Percentiles rank a stretch among this genome's conserved stretches.
Evolutionary conservation across 1,139 yeast genomes (phyloP).

Genomic region (Debaryomycetaceae sp.): DNA sequence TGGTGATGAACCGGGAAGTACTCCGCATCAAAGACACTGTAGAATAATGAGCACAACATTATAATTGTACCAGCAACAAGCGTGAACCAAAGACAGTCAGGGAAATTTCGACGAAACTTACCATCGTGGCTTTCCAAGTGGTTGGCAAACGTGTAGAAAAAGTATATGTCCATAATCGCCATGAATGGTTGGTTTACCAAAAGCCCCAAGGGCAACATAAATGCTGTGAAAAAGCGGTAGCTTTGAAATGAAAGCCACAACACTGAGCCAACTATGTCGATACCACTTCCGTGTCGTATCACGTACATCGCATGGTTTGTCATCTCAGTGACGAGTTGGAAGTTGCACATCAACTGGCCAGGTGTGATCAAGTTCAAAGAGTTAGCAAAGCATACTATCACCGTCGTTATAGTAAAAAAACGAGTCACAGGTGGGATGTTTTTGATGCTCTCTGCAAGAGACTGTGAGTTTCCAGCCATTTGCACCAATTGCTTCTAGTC

Average conservation of each 20-base stretch:
- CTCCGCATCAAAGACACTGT: slow-evolving; percentile 19
- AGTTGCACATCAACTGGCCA: slow-evolving; percentile 9
- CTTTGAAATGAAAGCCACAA: slow-evolving; percentile 21
- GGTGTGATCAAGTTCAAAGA: slow-evolving; percentile 16
- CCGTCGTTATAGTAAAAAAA: slow-evolving; percentile 38
- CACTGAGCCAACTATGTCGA: slow-evolving; percentile 5
- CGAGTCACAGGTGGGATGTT: slow-evolving; percentile 47
- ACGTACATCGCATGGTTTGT: background rate
- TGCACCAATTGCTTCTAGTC: background rate
- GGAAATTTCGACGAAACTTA: slow-evolving; percentile 49
- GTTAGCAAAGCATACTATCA: slow-evolving; percentile 25
- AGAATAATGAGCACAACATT: slow-evolving; percentile 25
- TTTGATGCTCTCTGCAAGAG: slow-evolving; percentile 26
- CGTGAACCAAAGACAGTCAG: slow-evolving; percentile 57
- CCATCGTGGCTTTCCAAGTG: slow-evolving; percentile 48
- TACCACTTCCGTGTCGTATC: background rate
- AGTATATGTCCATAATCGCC: slow-evolving; percentile 52
- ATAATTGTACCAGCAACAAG: slow-evolving; percentile 48
- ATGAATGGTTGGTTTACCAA: slow-evolving; percentile 35
- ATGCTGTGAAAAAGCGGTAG: slow-evolving; percentile 48
- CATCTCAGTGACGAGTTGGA: slow-evolving; percentile 7
- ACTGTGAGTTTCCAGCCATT: background rate
- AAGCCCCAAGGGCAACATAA: slow-evolving; percentile 41
- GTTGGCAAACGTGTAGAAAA: slow-evolving; percentile 54
- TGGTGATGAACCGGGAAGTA: slow-evolving; percentile 28